phyloP scores from a whole-genome alignment of 2,329 filamentous ascomycete genomes.

The Akanthomyces uredinophilus region DNA sequence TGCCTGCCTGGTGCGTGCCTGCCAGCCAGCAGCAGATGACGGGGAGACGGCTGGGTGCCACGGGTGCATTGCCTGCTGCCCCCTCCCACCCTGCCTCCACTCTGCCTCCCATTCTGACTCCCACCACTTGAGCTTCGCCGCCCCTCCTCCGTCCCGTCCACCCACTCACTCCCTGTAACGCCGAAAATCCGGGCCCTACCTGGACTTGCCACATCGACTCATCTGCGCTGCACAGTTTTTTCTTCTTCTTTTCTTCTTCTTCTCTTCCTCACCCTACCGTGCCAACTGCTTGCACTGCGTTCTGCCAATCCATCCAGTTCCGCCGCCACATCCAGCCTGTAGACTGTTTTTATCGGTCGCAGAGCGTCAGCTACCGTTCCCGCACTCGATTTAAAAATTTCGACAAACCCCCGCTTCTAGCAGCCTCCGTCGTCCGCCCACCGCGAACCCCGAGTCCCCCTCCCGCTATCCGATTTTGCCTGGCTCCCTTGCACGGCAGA shows the following conservation, averaged over 20 bases:
- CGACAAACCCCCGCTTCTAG: constrained; percentile 9
- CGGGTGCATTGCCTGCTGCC: no score
- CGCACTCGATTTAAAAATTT: constrained; percentile 2
- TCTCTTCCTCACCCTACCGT: constrained; percentile 14
- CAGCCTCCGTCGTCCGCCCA: constrained; percentile 1
- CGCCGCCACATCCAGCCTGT: constrained; percentile 4
- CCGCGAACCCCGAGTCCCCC: constrained; percentile 1
- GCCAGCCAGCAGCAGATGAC: no score
- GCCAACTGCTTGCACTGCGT: constrained; percentile 8
- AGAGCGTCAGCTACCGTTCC: constrained; percentile 6
- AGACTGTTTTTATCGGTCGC: constrained; percentile 12
- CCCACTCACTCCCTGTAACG: constrained; percentile 6
- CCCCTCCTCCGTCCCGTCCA: background rate
- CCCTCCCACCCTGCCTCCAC: no score
- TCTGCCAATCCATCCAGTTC: constrained; percentile 7
- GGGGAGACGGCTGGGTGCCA: no score
- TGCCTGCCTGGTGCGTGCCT: no score
- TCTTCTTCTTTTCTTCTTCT: background rate
- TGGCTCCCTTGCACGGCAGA: constrained; percentile 10
- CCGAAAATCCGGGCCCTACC: constrained; percentile 9
- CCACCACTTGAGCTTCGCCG: background rate
- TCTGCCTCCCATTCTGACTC: background rate
- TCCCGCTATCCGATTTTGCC: constrained; percentile 13
- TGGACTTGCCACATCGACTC: constrained; percentile 13
- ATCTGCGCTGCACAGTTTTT: constrained; percentile 12